Percentiles rank a stretch among this genome's conserved stretches.
These are phyloP conservation scores for Xylaria nigripes DNA, from an alignment of 495 filamentous ascomycete genomes.

Conservation along the genomic window DNA sequence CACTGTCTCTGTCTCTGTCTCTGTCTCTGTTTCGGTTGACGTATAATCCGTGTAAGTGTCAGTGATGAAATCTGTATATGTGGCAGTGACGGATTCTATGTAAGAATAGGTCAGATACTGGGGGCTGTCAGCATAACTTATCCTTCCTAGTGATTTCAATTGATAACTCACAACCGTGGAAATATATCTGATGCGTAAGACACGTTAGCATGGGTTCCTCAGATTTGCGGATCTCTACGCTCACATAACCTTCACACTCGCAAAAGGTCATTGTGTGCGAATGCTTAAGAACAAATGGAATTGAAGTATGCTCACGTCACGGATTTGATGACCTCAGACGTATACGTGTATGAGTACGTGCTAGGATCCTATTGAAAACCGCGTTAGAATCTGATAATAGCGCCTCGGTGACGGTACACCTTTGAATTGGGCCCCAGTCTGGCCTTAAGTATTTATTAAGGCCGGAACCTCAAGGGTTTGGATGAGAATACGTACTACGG, in stretches of 20 bases:
- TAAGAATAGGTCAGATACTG: not conserved
- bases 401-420: not conserved
- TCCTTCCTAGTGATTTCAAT: not conserved
- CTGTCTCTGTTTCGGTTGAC: not conserved
- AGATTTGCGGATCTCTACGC: not conserved
- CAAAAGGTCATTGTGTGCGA: not conserved
- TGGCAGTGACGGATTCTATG: not conserved
- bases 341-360: not conserved
- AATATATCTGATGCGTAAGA: slow-evolving; percentile 1
- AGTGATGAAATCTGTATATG: not conserved
- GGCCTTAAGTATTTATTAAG: not conserved
- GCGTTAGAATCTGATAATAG: not conserved
- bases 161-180: slow-evolving; percentile 1
- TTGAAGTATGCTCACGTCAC: slow-evolving; percentile 3
- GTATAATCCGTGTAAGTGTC: not conserved
- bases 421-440: not conserved
- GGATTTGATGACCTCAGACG: not conserved
- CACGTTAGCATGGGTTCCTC: not conserved
- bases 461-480: not conserved
- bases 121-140: not conserved
- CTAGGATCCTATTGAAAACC: not conserved
- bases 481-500: slow-evolving; percentile 6
- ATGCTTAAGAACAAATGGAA: not conserved
- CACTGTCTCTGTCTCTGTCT: not conserved
- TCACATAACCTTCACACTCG: not conserved